Percentiles rank a stretch among this genome's conserved stretches.
Evolutionary conservation across 345 rosid genomes (phyloP).

Genomic region (Brassica nigra): DNA sequence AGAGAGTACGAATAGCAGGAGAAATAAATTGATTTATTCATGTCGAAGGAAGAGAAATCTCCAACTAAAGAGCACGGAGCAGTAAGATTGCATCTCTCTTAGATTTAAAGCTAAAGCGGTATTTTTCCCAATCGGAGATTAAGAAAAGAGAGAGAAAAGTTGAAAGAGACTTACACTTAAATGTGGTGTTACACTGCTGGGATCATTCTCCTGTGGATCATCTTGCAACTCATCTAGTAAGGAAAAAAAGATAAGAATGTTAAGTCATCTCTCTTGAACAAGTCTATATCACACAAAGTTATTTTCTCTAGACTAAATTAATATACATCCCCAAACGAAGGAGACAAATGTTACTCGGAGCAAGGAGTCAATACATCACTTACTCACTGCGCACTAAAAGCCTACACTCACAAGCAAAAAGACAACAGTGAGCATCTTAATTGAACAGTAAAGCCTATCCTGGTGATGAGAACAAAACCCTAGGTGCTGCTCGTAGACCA

Average conservation of each 20-base stretch:
- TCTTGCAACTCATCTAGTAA: conserved; percentile 32
- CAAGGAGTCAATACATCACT: neutral
- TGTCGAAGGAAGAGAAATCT: conserved; percentile 4
- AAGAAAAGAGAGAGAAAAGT: conserved; percentile 9
- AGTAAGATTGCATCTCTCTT: conserved; percentile 3
- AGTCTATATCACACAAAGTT: conserved; percentile 1
- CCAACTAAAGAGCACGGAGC: conserved; percentile 21
- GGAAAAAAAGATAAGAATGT: conserved; percentile 12
- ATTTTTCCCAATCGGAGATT: neutral
- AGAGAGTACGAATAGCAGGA: neutral
- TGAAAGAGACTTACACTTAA: conserved; percentile 44
- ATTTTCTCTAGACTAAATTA: neutral
- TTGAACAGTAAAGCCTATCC: conserved; percentile 5
- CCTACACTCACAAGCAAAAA: conserved; percentile 9
- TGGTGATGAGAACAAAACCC: conserved; percentile 22
- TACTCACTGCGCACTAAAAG: conserved; percentile 10
- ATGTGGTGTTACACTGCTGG: conserved; percentile 31
- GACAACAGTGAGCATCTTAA: conserved; percentile 1
- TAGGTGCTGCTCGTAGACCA: conserved; percentile 11
- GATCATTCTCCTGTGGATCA: conserved; percentile 39
- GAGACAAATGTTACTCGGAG: neutral
- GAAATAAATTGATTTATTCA: neutral
- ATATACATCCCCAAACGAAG: neutral
- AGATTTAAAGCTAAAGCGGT: neutral
- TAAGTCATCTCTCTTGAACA: neutral